Conservation (phyloP, 139 green algal species). For the Haematococcus lacustris region DNA sequence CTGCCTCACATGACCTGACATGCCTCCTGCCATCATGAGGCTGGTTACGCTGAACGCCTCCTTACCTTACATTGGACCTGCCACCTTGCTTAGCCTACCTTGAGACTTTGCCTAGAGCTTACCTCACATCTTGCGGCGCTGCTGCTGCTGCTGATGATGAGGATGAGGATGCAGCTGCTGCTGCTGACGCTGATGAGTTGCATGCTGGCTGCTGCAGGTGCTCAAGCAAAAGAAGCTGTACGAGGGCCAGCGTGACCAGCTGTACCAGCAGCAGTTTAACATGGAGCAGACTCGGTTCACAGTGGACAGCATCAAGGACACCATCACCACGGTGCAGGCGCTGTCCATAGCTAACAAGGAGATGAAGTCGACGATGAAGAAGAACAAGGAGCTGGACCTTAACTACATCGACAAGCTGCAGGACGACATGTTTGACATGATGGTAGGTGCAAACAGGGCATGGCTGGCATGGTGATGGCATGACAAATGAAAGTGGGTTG, state of each 20-base stretch:
- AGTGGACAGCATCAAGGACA: slow-evolving; percentile 60
- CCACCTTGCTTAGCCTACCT: no score
- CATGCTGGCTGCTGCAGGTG: no score
- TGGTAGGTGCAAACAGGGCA: slow-evolving; percentile 59
- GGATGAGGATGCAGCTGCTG: background rate
- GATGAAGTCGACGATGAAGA: slow-evolving; percentile 78
- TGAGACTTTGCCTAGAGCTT: no score
- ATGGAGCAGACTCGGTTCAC: slow-evolving; percentile 82
- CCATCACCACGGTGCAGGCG: slow-evolving; percentile 34
- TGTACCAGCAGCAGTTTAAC: slow-evolving; percentile 95
- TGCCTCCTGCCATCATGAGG: no score
- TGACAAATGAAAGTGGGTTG: no score
- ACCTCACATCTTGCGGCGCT: no score
- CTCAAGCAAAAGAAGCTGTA: slow-evolving; percentile 95
- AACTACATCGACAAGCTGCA: slow-evolving; percentile 92
- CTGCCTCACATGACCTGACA: no score
- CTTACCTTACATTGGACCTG: no score
- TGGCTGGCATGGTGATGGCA: no score
- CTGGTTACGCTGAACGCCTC: no score
- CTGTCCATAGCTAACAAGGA: slow-evolving; percentile 79
- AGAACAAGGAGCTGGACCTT: slow-evolving; percentile 88
- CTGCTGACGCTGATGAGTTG: no score
- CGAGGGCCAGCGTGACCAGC: slow-evolving; percentile 87
- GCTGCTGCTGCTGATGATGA: no score
- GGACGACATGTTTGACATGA: slow-evolving; percentile 91